A percentile compares a stretch with the other conserved stretches of the same genome.
These are phyloP conservation scores for Pseudogymnoascus sp. DNA, from an alignment of 2,329 filamentous ascomycete genomes.

Conservation along the genomic window DNA sequence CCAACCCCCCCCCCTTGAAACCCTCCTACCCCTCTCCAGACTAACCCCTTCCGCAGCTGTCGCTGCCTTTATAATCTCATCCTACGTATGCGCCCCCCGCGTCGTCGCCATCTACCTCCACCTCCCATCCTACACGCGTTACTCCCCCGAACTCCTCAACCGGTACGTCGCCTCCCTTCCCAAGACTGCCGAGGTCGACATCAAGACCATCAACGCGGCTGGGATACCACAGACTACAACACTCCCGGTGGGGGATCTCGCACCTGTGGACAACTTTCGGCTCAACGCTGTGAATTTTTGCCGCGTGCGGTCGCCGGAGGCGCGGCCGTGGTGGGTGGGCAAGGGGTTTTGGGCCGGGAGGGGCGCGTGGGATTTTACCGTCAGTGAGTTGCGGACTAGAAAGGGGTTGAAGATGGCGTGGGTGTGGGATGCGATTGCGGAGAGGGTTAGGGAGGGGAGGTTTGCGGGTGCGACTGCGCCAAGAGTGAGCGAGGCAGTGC, in stretches of 20 bases:
- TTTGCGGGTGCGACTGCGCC: conserved; percentile 16
- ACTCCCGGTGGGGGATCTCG: conserved; percentile 1
- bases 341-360: conserved; percentile 1
- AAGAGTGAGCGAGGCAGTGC: conserved; percentile 23
- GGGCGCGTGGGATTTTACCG: background rate
- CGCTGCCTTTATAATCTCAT: conserved; percentile 51
- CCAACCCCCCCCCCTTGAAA: conserved; percentile 54
- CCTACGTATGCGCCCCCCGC: conserved; percentile 60
- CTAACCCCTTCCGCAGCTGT: conserved; percentile 33
- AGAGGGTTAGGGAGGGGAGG: background rate
- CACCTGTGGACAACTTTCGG: background rate
- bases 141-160: conserved; percentile 46
- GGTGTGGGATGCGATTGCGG: conserved; percentile 15
- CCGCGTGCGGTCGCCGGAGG: background rate
- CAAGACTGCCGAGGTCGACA: conserved; percentile 29
- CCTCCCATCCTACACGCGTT: conserved; percentile 56
- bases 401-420: conserved; percentile 11
- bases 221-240: conserved; percentile 25
- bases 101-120: conserved; percentile 64
- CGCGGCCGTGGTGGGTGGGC: background rate
- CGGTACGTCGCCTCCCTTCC: conserved; percentile 38
- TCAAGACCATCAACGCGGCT: conserved; percentile 33
- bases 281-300: background rate
- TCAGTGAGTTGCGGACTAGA: background rate
- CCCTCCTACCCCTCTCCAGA: conserved; percentile 33